phyloP scores from a whole-genome alignment of 345 rosid genomes.

The Jatropha curcas region DNA sequence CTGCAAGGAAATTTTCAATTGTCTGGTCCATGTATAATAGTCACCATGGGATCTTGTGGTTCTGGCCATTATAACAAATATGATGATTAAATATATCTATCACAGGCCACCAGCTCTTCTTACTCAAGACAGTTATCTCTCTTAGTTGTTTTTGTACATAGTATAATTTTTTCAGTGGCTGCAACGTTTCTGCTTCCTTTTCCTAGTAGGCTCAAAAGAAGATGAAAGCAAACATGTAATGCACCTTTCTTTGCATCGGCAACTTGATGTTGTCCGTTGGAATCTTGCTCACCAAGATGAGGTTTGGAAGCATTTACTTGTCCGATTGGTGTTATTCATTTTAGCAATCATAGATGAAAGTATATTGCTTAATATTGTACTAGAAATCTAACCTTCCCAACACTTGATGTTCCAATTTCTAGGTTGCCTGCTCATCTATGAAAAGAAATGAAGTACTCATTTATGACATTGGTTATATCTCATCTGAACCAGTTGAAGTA shows the following conservation, averaged over 20 bases:
- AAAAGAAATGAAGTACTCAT: conserved; percentile 55
- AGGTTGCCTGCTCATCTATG: conserved; percentile 82
- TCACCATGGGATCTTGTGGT: neutral
- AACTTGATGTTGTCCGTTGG: conserved; percentile 78
- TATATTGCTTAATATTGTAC: neutral
- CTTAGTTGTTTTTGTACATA: neutral
- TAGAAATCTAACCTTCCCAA: neutral
- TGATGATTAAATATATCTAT: neutral
- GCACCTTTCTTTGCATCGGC: conserved; percentile 53
- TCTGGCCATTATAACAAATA: neutral
- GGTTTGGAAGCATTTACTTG: conserved; percentile 42
- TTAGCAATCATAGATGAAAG: neutral
- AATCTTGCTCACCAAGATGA: conserved; percentile 82
- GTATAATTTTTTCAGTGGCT: neutral
- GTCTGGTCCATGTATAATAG: neutral
- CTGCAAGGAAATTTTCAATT: neutral
- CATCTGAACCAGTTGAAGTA: conserved; percentile 77
- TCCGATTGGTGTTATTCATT: conserved; percentile 11
- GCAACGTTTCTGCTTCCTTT: neutral
- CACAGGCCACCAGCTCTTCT: neutral
- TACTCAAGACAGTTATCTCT: neutral
- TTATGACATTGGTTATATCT: conserved; percentile 75
- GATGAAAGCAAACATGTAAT: conserved; percentile 68
- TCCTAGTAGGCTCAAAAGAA: conserved; percentile 43
- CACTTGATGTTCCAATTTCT: neutral